Evolutionary conservation across 495 filamentous ascomycete genomes (phyloP).

Genomic region (Ascobolus immersus): DNA sequence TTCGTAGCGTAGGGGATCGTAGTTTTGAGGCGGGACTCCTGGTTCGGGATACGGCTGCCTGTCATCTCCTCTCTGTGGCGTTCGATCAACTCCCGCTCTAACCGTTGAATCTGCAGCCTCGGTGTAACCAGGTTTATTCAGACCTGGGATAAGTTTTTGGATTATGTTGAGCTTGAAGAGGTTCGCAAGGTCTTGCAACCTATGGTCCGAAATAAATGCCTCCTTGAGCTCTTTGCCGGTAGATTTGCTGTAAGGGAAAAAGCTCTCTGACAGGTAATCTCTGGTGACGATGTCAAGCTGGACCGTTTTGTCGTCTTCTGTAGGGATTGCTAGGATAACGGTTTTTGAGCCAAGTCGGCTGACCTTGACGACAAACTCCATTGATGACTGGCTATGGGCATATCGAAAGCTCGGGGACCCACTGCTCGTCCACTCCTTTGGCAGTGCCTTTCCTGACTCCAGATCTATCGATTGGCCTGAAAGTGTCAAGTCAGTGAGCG

Average conservation of each 20-base stretch:
- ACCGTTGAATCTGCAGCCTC: constrained; percentile 15
- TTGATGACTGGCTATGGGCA: constrained; percentile 64
- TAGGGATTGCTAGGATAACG: constrained; percentile 50
- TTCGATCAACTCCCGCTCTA: not conserved
- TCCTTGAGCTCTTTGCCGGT: constrained; percentile 27
- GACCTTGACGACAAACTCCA: constrained; percentile 59
- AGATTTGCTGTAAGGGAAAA: constrained; percentile 23
- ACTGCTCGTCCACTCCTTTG: constrained; percentile 17
- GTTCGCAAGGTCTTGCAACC: constrained; percentile 39
- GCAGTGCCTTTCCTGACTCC: constrained; percentile 25
- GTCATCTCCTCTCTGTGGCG: constrained; percentile 7
- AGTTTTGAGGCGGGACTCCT: too few species aligned
- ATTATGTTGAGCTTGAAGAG: constrained; percentile 53
- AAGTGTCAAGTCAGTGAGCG: not conserved
- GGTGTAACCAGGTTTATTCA: constrained; percentile 55
- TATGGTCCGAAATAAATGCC: constrained; percentile 44
- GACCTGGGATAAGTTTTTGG: constrained; percentile 46
- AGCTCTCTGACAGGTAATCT: constrained; percentile 46
- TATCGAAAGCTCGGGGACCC: constrained; percentile 38
- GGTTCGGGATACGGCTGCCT: constrained; percentile 22
- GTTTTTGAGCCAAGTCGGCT: constrained; percentile 62
- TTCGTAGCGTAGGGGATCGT: constrained; percentile 6
- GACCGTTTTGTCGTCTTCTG: constrained; percentile 56
- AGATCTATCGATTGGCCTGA: constrained; percentile 21
- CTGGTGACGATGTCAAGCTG: constrained; percentile 47